Conservation (phyloP, 2,329 filamentous ascomycete genomes). For the Tolypocladium inflatum region DNA sequence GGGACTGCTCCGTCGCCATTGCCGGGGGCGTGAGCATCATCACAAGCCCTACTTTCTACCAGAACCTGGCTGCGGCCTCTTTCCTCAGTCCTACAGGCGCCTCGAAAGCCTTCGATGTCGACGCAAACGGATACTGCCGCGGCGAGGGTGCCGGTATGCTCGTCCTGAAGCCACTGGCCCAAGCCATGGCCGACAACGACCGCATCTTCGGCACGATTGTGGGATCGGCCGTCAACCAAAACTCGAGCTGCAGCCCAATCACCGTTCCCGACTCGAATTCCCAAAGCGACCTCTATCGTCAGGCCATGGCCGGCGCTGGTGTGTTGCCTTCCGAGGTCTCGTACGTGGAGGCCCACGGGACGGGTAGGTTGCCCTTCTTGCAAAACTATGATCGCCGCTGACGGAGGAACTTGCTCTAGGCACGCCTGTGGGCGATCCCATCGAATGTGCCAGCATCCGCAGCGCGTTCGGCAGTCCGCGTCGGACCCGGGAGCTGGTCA, state of each 20-base stretch:
- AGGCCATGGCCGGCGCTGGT: slow-evolving; percentile 11
- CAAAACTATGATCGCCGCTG: neutral
- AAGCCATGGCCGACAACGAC: slow-evolving; percentile 41
- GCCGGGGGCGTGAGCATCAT: slow-evolving; percentile 29
- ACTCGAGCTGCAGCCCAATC: slow-evolving; percentile 6
- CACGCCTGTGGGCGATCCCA: slow-evolving; percentile 35
- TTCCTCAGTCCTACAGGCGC: slow-evolving; percentile 17
- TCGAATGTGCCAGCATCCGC: slow-evolving; percentile 20
- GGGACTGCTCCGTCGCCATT: slow-evolving; percentile 21
- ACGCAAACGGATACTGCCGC: slow-evolving; percentile 38
- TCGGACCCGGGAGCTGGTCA: slow-evolving; percentile 4
- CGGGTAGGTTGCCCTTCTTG: slow-evolving; percentile 7
- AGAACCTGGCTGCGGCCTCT: slow-evolving; percentile 8
- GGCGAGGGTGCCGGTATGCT: slow-evolving; percentile 36
- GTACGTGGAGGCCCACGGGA: slow-evolving; percentile 36
- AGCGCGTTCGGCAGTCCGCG: slow-evolving; percentile 5
- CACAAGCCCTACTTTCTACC: slow-evolving; percentile 12
- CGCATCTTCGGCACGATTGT: slow-evolving; percentile 33
- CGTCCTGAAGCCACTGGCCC: slow-evolving; percentile 35
- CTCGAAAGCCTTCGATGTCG: slow-evolving; percentile 16
- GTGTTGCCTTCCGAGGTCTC: slow-evolving; percentile 10
- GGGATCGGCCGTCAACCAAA: slow-evolving; percentile 23
- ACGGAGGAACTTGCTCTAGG: slow-evolving; percentile 12
- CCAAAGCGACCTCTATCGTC: slow-evolving; percentile 18
- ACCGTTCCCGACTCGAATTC: slow-evolving; percentile 15